Evolutionary conservation across 257 asterid genomes (phyloP), one percentile per base, ranked within the genome.

Genomic region (Primulina eburnea): DNA sequence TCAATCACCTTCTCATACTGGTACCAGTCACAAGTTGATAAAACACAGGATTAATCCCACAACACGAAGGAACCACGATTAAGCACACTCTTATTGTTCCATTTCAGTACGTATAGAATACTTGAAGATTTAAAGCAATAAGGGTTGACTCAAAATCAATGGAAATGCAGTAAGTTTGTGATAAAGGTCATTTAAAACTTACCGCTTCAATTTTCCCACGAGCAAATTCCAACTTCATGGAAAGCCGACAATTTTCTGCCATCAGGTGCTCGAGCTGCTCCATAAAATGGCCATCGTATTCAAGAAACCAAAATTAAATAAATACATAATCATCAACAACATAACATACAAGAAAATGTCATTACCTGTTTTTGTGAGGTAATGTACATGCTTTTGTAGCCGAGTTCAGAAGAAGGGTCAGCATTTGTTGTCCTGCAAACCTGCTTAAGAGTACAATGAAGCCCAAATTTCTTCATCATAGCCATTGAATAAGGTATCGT

Each of bases 121-220:
- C 52, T 37, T 12, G 43, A 37, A 1, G 12, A 24, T 24, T 24
- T 38, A 38, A 38, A 38, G 17, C 50, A 38, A 10, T 4, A 11
- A 38, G 16, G 8, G 9, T 35, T 7, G 9, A 35, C 8, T 10
- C 16, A 9, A 40, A 40, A 40, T 10, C 16, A 40, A 40, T 40
- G 7, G 7, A 47, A 47, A 47, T 14, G 18, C 55, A 12, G 55
- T 47, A 47, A 12, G 16, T 40, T 3, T 12, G 14, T 47, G 55
- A 14, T 14, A 14, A 43, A 43, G 53, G 6, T 43, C 53, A 43
- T 11, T 14, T 43, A 6, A 47, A 12, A 47, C 55, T 26, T 28
- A 76, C 81, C 66, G 69, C 81, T 62, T 72, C 77, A 8, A 67
- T 12, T 72, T 76, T 67, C 57, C 77, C 81, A 62, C 18, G 63